Conservation (phyloP, 768 basidiomycete genomes). For the Rubroboletus satanas region DNA sequence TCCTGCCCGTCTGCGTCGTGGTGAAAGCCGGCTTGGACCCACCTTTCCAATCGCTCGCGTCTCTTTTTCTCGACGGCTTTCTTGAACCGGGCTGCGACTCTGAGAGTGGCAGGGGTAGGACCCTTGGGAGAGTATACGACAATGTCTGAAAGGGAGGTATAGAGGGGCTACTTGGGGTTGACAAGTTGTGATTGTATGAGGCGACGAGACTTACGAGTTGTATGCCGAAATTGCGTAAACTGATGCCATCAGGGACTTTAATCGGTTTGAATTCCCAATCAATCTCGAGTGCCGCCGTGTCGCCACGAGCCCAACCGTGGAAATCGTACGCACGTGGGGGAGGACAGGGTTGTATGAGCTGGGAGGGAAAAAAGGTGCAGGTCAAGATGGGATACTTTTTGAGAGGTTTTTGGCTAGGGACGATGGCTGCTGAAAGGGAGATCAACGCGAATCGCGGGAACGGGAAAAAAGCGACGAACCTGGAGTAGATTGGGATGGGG, state of each 20-base stretch:
- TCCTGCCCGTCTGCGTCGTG: constrained; percentile 1
- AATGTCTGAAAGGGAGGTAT: constrained; percentile 84
- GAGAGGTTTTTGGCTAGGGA: constrained; percentile 5
- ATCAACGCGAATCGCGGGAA: background rate
- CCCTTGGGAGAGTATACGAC: constrained; percentile 82
- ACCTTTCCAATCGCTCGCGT: constrained; percentile 39
- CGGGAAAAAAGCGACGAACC: background rate
- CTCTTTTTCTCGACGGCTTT: constrained; percentile 58
- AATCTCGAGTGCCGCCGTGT: constrained; percentile 15
- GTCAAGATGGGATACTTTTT: constrained; percentile 40
- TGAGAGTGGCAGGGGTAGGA: constrained; percentile 45
- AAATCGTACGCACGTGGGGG: constrained; percentile 19
- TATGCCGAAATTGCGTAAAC: constrained; percentile 82
- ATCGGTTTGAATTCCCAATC: constrained; percentile 68
- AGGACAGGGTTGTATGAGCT: constrained; percentile 36
- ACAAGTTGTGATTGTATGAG: background rate
- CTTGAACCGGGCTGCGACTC: constrained; percentile 63
- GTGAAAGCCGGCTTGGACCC: constrained; percentile 19
- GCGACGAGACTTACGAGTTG: constrained; percentile 63
- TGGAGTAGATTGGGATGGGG: background rate
- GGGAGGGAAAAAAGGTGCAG: constrained; percentile 47
- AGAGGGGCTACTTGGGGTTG: constrained; percentile 59
- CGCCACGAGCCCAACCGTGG: constrained; percentile 18
- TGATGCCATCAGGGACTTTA: constrained; percentile 77
- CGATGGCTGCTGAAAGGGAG: constrained; percentile 7